Conservation (phyloP, 2,329 filamentous ascomycete species). For the Cladosporium sp. region DNA sequence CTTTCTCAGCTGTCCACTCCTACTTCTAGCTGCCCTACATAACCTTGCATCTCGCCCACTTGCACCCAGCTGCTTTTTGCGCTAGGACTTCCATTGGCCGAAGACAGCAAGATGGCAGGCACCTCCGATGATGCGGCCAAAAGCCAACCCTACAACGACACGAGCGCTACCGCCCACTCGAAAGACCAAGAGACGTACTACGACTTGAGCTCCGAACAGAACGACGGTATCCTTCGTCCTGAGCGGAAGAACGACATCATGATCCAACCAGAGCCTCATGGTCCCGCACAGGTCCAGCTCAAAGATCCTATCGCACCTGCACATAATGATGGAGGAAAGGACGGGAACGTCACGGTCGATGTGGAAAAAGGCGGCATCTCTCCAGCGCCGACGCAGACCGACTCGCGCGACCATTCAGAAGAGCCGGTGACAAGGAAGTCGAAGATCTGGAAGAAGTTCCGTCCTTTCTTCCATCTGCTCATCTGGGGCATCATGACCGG, state of each 20-base stretch:
- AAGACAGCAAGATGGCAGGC: constrained; percentile 9
- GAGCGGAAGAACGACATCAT: not conserved
- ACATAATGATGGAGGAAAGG: not conserved
- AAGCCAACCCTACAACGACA: constrained; percentile 5
- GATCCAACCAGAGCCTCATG: constrained; percentile 8
- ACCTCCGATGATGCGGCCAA: constrained; percentile 3
- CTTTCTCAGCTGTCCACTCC: not conserved
- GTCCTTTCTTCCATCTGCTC: constrained; percentile 38
- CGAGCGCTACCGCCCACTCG: not conserved
- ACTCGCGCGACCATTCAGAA: constrained; percentile 1
- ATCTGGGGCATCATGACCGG: constrained; percentile 34
- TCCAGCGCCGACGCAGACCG: not conserved
- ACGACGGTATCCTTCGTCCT: not conserved
- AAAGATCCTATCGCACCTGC: not conserved
- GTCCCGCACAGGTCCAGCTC: not conserved
- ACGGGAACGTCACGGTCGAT: constrained; percentile 3
- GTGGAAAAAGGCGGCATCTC: constrained; percentile 14
- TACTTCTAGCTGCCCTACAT: not conserved
- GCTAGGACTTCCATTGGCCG: not conserved
- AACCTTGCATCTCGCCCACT: not conserved
- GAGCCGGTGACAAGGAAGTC: not conserved
- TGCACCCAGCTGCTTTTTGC: not conserved
- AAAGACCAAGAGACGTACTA: no score
- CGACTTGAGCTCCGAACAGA: no score
- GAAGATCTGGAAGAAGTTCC: constrained; percentile 43